Evolutionary conservation across 352 stramenopile species (phyloP), one percentile per base, ranked within the genome.

Genomic region (Pythium apleroticum): DNA sequence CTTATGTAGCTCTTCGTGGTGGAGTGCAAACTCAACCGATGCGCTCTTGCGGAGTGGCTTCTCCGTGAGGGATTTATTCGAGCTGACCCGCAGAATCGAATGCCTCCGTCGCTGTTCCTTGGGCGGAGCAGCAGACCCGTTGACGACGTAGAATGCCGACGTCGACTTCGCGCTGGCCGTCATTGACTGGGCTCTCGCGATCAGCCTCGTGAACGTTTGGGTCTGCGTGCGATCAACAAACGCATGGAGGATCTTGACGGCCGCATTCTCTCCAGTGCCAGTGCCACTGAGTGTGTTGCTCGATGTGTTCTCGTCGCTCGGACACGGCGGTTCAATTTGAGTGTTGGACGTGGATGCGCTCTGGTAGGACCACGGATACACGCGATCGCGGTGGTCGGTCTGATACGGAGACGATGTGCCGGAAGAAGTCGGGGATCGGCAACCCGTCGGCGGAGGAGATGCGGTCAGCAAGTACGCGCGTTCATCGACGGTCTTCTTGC

Each of bases 11-110:
- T 80, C 72, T 30, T 77, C 75, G 15, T 84, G 66, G 50, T 88
- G 69, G 11, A 91, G 57, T 30, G 75, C 69, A 62, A 93, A 91
- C 66, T 93, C 83, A 11, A 93, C 85, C 1, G 81, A 91, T 19
- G 79, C 69, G 41, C 78, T 89, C 64, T 91, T 91, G 60, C 69
- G 78, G 25, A 91, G 61, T 3, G 60, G 45, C 30, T 65, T 75
- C 28, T 73, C 70, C 22, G 46, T 55, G 58, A 57, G 50, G 24
- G 9, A 52, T 65, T 66, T 71, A 71, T 43, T 64, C 27, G 84
- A 79, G 50, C 71, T 81, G 61, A 91, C 77, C 14, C 85, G 76
- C 52, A 93, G 66, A 52, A 93, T 91, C 3, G 83, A 91, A 48
- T 88, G 45, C 33, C 66, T 28, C 25, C 65, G 30, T 41, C 65